Conservation (phyloP, 306 rosid genomes). For the Cucurbita pepo region DNA sequence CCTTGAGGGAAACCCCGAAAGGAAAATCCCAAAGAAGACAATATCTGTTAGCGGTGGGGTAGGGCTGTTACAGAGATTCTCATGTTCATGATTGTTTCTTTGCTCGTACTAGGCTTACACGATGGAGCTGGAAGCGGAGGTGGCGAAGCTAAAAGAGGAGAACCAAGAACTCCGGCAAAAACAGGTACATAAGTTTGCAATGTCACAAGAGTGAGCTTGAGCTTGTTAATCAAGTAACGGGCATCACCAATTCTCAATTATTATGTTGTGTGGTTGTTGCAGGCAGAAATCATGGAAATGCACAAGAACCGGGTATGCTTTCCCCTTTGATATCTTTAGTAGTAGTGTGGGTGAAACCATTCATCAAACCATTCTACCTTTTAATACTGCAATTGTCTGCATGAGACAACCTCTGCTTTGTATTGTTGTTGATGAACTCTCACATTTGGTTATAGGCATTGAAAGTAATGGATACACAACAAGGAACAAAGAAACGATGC, state of each 20-base stretch:
- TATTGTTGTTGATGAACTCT: background rate
- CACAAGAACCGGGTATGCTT: slow-evolving; percentile 80
- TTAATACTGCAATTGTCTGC: background rate
- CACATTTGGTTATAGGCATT: slow-evolving; percentile 30
- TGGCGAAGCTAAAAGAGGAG: slow-evolving; percentile 79
- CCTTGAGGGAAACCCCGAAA: too few species aligned
- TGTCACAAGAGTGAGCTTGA: slow-evolving; percentile 2
- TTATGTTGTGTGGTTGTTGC: slow-evolving; percentile 23
- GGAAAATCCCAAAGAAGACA: too few species aligned
- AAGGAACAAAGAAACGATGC: slow-evolving; percentile 57
- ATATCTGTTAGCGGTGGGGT: too few species aligned
- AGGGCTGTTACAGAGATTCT: background rate
- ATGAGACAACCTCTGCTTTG: background rate
- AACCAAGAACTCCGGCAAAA: slow-evolving; percentile 60
- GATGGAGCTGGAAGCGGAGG: slow-evolving; percentile 93
- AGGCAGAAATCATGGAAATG: slow-evolving; percentile 63
- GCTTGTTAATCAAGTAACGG: background rate
- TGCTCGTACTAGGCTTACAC: slow-evolving; percentile 55
- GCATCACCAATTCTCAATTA: background rate
- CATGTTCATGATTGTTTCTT: background rate
- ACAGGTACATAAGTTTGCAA: slow-evolving; percentile 43
- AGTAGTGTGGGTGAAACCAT: background rate
- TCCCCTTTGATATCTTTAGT: background rate
- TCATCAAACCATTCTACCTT: background rate
- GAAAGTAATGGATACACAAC: slow-evolving; percentile 60